A percentile compares a stretch with the other conserved stretches of the same genome.
These are phyloP conservation scores for Aspergillus egyptiacus DNA, from an alignment of 495 filamentous ascomycete species.

Conservation along the genomic window DNA sequence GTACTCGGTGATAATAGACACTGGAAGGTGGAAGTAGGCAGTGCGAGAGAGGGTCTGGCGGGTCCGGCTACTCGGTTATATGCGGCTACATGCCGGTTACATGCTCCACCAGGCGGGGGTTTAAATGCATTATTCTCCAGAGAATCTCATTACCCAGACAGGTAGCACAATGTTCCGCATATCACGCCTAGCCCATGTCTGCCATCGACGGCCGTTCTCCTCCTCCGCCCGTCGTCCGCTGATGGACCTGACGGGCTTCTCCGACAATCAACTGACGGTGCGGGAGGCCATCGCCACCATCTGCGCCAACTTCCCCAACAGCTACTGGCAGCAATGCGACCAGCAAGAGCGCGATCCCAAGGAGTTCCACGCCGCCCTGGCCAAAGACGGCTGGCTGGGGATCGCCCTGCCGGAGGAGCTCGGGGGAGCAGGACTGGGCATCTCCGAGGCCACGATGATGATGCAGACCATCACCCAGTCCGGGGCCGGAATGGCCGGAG, in stretches of 20 bases:
- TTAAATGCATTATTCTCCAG: too few relatives aligned
- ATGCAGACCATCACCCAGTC: conserved; percentile 75
- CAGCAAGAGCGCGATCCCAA: conserved; percentile 61
- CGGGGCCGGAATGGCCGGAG: conserved; percentile 72
- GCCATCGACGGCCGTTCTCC: conserved; percentile 21
- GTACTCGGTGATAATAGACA: too few relatives aligned
- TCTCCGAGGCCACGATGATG: conserved; percentile 81
- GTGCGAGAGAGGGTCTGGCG: neutral
- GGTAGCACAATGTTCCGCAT: conserved; percentile 5
- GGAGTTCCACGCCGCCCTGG: conserved; percentile 67
- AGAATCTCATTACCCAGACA: neutral
- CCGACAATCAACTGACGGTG: conserved; percentile 63
- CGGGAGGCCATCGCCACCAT: conserved; percentile 63
- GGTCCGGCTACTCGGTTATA: conserved; percentile 11
- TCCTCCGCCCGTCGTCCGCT: conserved; percentile 31
- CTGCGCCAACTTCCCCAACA: conserved; percentile 56
- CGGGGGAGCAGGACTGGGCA: conserved; percentile 68
- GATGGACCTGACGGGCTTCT: conserved; percentile 71
- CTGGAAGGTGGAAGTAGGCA: too few relatives aligned
- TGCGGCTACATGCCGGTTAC: neutral
- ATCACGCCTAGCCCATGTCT: neutral
- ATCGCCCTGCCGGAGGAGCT: conserved; percentile 68
- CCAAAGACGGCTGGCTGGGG: conserved; percentile 78
- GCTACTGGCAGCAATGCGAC: conserved; percentile 68
- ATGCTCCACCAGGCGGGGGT: neutral